Evolutionary conservation across 78 protist genomes (phyloP).

Genomic region (Dictyostelium brefeldianum): DNA sequence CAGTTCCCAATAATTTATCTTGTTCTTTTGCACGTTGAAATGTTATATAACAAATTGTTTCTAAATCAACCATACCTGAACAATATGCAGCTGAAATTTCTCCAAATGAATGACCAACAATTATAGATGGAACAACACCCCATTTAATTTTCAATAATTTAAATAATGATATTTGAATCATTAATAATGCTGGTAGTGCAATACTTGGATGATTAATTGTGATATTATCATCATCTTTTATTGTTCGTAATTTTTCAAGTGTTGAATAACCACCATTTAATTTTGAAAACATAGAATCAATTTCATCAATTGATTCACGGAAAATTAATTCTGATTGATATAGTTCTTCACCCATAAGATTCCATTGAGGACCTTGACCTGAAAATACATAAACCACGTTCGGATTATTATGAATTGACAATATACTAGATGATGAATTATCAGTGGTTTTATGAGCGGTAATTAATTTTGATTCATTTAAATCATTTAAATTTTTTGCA

Average conservation of each 20-base stretch:
- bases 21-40: constrained; percentile 4
- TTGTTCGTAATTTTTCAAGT: not conserved
- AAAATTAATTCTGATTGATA: not conserved
- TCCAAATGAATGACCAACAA: constrained; percentile 54
- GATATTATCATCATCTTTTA: not conserved
- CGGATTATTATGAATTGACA: not conserved
- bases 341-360: not conserved
- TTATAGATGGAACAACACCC: not conserved
- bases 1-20: constrained; percentile 23
- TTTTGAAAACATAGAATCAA: not conserved
- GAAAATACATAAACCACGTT: not conserved
- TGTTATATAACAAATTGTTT: not conserved
- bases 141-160: not conserved
- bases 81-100: constrained; percentile 25
- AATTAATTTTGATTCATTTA: not conserved
- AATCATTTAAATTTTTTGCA: not conserved
- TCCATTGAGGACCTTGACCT: constrained; percentile 33
- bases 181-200: constrained; percentile 12
- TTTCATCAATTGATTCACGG: not conserved
- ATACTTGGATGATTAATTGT: constrained; percentile 19
- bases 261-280: not conserved
- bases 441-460: not conserved
- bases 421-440: not conserved
- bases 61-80: constrained; percentile 27
- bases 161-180: constrained; percentile 3